Base-by-base conservation (phyloP, 768 basidiomycete genomes). In the Tephrocybe sp. region DNA sequence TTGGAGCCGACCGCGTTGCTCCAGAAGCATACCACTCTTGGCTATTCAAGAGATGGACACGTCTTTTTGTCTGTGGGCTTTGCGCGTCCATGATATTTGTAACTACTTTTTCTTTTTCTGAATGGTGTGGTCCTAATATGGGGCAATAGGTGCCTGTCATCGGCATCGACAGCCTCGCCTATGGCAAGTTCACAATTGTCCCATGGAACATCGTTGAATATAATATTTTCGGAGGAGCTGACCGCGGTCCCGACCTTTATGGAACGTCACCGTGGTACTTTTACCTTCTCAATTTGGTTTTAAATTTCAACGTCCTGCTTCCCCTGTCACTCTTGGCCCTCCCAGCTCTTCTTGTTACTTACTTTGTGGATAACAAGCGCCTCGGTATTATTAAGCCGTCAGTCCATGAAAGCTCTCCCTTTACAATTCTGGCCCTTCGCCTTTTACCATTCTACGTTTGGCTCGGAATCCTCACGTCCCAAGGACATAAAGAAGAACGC, bases 401-500 rank as follows among this genome's bases (percentile, higher is more conserved):
- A 11, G 59, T 70, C 2, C 77, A 83, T 49, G 77, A 79, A 70
- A 91, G 81, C 61, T 91, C 89, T 15, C 92, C 92, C 0, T 93
- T 86, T 60, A 86, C 79, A 1, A 65, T 91, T 38, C 70, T 98
- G 39, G 78, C 77, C 3, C 65, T 95, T 47, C 79, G 94, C 30
- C 73, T 98, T n/a, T 66, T 78, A n/a, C 93, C 93, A 0, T 73
- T 95, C 53, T 97, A 98, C 68, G 56, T 97, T n/a, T 98, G 97
- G 95, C 59, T 86, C 39, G 78, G 68, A 1, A 86, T 97, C 53
- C 70, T 99, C 56, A 83, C 82, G 3, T 57, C 74, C 2, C 95
- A 98, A 69, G 72, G 87, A 1, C 97, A 99, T 69, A 99, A 99
- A 69, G 97, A 99, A 68, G 97, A 99, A 64, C 78, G 97, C n/a